A percentile compares a stretch with the other conserved stretches of the same genome.
Evolutionary conservation across 257 asterid species (phyloP).

Genomic region (Voacanga thouarsii): DNA sequence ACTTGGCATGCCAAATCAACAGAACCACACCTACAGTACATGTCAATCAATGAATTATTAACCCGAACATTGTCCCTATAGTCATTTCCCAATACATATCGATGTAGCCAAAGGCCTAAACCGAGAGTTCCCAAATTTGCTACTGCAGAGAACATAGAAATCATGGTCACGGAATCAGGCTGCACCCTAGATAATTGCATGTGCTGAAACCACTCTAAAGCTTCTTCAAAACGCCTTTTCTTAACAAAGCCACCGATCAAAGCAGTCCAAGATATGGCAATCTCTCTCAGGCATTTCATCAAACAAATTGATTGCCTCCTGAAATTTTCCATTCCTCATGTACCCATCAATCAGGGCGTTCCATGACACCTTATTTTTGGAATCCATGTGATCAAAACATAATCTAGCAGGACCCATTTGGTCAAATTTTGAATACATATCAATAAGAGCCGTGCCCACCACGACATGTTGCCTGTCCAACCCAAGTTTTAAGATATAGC

Average conservation of each 20-base stretch:
- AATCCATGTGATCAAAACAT: conserved; percentile 47
- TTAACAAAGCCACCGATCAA: conserved; percentile 67
- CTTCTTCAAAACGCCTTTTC: conserved; percentile 51
- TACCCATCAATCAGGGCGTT: conserved; percentile 65
- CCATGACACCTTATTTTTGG: conserved; percentile 67
- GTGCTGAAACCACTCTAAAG: conserved; percentile 60
- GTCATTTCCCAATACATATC: conserved; percentile 31
- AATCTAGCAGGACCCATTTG: conserved; percentile 40
- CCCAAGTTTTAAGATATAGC: conserved; percentile 56
- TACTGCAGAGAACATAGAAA: conserved; percentile 58
- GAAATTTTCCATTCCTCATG: conserved; percentile 54
- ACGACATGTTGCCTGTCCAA: conserved; percentile 46
- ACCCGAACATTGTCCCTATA: conserved; percentile 40
- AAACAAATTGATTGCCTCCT: conserved; percentile 46
- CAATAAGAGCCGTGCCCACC: conserved; percentile 69
- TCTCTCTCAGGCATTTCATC: conserved; percentile 76
- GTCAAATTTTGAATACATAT: conserved; percentile 66
- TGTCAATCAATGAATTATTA: conserved; percentile 60
- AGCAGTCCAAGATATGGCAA: conserved; percentile 69
- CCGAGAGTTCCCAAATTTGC: conserved; percentile 71
- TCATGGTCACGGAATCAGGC: conserved; percentile 66
- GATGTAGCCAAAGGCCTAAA: conserved; percentile 69
- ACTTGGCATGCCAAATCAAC: conserved; percentile 61
- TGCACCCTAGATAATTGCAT: conserved; percentile 50
- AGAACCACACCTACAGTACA: conserved; percentile 77